Base-by-base conservation (phyloP, 2,329 filamentous ascomycete genomes). In the Epicoccum sorghinum region DNA sequence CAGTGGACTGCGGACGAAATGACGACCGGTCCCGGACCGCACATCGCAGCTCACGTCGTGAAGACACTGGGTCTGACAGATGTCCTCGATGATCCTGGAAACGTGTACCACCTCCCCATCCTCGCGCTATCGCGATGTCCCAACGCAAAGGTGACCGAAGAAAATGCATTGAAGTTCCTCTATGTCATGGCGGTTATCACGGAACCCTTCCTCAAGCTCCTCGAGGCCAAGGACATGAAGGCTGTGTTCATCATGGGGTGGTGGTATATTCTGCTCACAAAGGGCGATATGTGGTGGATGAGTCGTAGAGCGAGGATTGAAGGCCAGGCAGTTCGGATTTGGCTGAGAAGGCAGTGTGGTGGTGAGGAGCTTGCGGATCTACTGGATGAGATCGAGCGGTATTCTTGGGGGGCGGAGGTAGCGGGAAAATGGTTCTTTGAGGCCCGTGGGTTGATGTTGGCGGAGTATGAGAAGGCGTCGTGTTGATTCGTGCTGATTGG, bases 171-270 rank as follows among this genome's bases (percentile, higher is more conserved):
- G 8, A 69, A 71, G 18, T 83, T 80, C 57, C 67, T 85, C 4
- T 64, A 71, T 0, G 83, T 85, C 60, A 60, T 83, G 29, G 71
- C 73, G 8, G 72, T 77, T 41, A 74, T 84, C 42, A 73, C 78
- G 14, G 70, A 72, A 0, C 27, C 27, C 9, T 85, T 79, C 59
- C 74, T 75, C 10, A 45, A 42, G 0, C 56, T 86, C n/a, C 62
- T 87, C 0, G 68, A 78, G 40, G 33, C 57, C 0, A 86, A 83
- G 55, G 84, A 87, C 39, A 70, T 79, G 0, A 73, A 78, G 25
- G 84, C 83, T 0, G 62, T 87, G 55, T 65, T 86, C 9, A 60
- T 87, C 32, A 67, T 86, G n/a, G 76, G 79, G 0, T 83, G 81
- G 69, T 87, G 83, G 83, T 83, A 81, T 65, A 79, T 79, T 8